A percentile compares a stretch with the other conserved stretches of the same genome.
phyloP scores from a whole-genome alignment of 345 rosid genomes.

The Adansonia digitata region DNA sequence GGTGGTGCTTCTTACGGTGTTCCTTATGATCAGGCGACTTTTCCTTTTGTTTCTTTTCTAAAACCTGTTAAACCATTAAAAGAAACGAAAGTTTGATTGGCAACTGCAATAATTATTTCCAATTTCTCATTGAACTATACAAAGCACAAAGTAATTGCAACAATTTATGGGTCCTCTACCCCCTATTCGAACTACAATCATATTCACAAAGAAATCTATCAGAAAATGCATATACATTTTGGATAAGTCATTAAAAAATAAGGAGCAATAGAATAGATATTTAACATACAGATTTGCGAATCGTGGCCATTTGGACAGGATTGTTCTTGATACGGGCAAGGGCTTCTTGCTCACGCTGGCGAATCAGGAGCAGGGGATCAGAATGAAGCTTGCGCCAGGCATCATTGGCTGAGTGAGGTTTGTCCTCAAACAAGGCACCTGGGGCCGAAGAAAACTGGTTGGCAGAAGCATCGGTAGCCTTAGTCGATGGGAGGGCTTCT shows the following conservation, averaged over 20 bases:
- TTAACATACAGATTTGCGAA: slow-evolving; percentile 72
- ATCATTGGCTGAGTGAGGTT: slow-evolving; percentile 73
- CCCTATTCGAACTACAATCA: background rate
- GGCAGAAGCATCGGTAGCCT: slow-evolving; percentile 17
- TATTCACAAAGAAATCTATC: background rate
- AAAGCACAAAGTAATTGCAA: background rate
- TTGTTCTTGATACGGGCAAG: slow-evolving; percentile 91
- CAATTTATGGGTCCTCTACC: background rate
- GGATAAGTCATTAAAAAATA: background rate
- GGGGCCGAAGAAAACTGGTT: slow-evolving; percentile 48
- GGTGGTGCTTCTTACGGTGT: slow-evolving; percentile 36
- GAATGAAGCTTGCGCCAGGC: slow-evolving; percentile 93
- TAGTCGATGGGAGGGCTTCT: slow-evolving; percentile 29
- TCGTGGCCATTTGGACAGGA: slow-evolving; percentile 84
- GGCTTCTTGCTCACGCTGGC: slow-evolving; percentile 94
- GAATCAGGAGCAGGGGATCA: slow-evolving; percentile 85
- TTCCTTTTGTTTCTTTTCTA: slow-evolving; percentile 41
- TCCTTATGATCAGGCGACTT: slow-evolving; percentile 24
- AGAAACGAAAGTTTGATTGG: background rate
- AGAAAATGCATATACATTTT: background rate
- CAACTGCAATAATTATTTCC: background rate
- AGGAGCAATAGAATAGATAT: background rate
- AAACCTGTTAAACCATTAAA: slow-evolving; percentile 32
- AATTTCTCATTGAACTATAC: background rate
- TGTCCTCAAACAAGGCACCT: slow-evolving; percentile 89